These are phyloP conservation scores for Dendrothele bispora DNA, from an alignment of 768 basidiomycete genomes.

Conservation along the genomic window DNA sequence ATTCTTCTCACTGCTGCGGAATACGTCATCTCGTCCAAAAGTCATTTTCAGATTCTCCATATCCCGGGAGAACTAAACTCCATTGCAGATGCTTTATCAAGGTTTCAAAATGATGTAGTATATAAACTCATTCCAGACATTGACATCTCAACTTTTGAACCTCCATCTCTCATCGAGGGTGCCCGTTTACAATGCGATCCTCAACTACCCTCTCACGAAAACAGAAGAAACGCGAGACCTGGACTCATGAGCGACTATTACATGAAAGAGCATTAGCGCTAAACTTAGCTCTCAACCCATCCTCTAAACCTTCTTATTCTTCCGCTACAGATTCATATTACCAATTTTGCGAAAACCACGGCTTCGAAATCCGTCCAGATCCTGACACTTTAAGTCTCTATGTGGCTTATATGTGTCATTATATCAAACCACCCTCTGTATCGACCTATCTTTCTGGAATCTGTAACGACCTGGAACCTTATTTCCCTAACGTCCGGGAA, in stretches of 20 bases:
- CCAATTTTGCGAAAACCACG: constrained; percentile 26
- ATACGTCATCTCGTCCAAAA: constrained; percentile 2
- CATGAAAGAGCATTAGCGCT: constrained; percentile 25
- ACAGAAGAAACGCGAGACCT: constrained; percentile 30
- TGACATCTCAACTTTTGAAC: constrained; percentile 8
- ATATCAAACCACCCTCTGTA: constrained; percentile 36
- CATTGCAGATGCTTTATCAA: constrained; percentile 22
- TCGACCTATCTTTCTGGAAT: constrained; percentile 41
- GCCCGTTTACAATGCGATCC: no score
- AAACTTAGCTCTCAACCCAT: constrained; percentile 17
- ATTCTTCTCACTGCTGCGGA: constrained; percentile 13
- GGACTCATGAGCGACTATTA: constrained; percentile 32
- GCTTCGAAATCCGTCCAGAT: constrained; percentile 27
- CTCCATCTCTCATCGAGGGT: no score
- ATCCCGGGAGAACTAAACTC: constrained; percentile 20
- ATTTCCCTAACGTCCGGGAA: constrained; percentile 30
- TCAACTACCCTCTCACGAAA: no score
- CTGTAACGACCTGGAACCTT: constrained; percentile 32
- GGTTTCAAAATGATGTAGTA: not conserved
- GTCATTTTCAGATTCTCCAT: constrained; percentile 21
- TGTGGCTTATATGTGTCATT: constrained; percentile 32
- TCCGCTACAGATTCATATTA: constrained; percentile 34
- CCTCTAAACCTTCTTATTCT: constrained; percentile 21
- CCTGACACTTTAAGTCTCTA: constrained; percentile 35
- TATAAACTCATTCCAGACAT: not conserved